These are phyloP conservation scores for Colletotrichum sp. DNA, from an alignment of 2,329 filamentous ascomycete genomes.

Conservation along the genomic window DNA sequence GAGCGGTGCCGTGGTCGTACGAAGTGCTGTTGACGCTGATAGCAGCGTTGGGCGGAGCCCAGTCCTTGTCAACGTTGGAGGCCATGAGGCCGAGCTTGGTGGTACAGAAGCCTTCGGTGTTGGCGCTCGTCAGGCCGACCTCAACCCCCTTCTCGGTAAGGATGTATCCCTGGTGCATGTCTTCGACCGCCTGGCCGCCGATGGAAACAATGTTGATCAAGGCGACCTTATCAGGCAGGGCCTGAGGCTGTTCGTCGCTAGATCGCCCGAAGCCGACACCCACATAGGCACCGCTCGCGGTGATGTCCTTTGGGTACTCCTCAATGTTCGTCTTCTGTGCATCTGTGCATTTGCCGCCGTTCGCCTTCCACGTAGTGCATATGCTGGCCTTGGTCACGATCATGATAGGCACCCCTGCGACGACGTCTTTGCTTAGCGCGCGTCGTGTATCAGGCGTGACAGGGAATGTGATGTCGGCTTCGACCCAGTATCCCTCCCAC, in stretches of 20 bases:
- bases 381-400: not conserved
- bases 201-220: not conserved
- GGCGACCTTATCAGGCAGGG: not conserved
- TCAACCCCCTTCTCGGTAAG: not conserved
- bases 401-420: not conserved
- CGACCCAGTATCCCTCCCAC: slow-evolving; percentile 6
- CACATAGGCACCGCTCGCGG: not conserved
- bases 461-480: not conserved
- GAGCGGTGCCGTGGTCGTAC: not conserved
- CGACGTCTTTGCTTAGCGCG: not conserved
- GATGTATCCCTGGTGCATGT: not conserved
- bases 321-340: not conserved
- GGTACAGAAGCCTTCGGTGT: not conserved
- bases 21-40: not conserved
- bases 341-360: not conserved
- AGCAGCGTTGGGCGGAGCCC: not conserved
- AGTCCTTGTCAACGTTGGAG: not conserved
- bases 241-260: not conserved
- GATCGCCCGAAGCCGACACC: slow-evolving; percentile 2
- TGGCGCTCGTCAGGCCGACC: not conserved
- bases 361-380: not conserved
- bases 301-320: not conserved
- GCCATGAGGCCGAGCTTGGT: not conserved
- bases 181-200: not conserved
- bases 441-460: not conserved